A percentile compares a stretch with the other conserved stretches of the same genome.
Conservation (phyloP, 2,329 filamentous ascomycete species). For the Fusarium mexicanum region DNA sequence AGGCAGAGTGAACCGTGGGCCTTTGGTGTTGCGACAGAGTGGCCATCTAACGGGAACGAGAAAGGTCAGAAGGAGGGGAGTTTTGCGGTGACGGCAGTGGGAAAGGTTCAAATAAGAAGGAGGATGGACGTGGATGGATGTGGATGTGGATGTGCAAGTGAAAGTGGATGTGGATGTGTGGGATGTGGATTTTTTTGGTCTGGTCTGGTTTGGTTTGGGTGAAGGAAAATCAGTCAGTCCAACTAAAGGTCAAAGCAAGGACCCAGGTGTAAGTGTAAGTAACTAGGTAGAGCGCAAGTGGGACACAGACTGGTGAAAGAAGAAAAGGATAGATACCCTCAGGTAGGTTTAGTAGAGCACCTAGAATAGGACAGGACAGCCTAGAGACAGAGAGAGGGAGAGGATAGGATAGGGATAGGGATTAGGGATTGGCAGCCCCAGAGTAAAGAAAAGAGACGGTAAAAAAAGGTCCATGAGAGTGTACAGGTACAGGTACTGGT, state of each 20-base stretch:
- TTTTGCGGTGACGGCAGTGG: conserved; percentile 45
- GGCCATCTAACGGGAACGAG: conserved; percentile 57
- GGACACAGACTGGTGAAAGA: conserved; percentile 21
- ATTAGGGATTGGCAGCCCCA: conserved; percentile 14
- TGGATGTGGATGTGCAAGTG: conserved; percentile 7
- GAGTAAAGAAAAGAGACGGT: not conserved
- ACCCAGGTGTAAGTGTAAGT: conserved; percentile 22
- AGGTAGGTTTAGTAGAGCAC: conserved; percentile 1
- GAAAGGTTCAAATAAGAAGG: conserved; percentile 49
- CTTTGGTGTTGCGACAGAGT: conserved; percentile 51
- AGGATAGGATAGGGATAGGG: conserved; percentile 22
- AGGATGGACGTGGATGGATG: conserved; percentile 10
- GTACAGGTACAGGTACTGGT: conserved; percentile 23
- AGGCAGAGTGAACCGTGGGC: conserved; percentile 45
- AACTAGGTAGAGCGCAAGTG: conserved; percentile 12
- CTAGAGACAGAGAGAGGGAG: not conserved
- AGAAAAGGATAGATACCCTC: conserved; percentile 5
- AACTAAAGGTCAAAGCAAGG: conserved; percentile 12
- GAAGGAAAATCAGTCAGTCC: conserved; percentile 8
- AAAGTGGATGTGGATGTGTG: conserved; percentile 1
- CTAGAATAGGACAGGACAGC: conserved; percentile 19
- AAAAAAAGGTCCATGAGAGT: not conserved
- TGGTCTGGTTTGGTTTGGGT: not conserved
- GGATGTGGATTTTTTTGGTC: conserved; percentile 8
- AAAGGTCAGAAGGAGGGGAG: conserved; percentile 44